Evolutionary conservation across 2,329 filamentous ascomycete genomes (phyloP).

Genomic region (Parastagonospora avenae): DNA sequence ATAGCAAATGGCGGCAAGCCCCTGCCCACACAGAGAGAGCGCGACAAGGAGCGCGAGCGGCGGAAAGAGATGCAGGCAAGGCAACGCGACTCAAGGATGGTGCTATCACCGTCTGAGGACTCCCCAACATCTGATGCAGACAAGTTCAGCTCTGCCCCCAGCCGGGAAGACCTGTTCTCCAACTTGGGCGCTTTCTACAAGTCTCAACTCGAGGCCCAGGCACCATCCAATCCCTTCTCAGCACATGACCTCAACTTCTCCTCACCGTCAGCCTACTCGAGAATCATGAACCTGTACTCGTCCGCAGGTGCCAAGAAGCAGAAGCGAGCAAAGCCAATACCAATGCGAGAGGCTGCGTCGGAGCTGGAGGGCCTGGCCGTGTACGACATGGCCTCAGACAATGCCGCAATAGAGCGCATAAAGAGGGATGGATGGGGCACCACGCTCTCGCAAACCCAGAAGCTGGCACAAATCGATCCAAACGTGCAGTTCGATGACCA

Average conservation of each 20-base stretch:
- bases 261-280: constrained; percentile 80
- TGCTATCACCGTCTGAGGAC: constrained; percentile 23
- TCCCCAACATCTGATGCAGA: constrained; percentile 13
- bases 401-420: constrained; percentile 60
- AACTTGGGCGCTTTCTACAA: constrained; percentile 82
- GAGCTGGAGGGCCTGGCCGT: constrained; percentile 73
- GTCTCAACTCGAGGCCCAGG: constrained; percentile 66
- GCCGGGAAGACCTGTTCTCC: constrained; percentile 72
- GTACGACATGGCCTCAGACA: constrained; percentile 64
- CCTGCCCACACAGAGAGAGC: constrained; percentile 48
- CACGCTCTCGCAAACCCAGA: constrained; percentile 62
- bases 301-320: constrained; percentile 56
- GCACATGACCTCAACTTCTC: constrained; percentile 60
- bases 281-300: constrained; percentile 92
- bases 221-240: constrained; percentile 56
- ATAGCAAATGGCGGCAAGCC: constrained; percentile 59
- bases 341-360: constrained; percentile 80
- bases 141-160: constrained; percentile 46
- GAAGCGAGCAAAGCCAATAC: constrained; percentile 66
- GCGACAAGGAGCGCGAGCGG: constrained; percentile 47
- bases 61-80: constrained; percentile 34
- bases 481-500: constrained; percentile 70
- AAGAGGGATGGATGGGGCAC: constrained; percentile 68
- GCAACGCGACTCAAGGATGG: constrained; percentile 23
- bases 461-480: constrained; percentile 55